phyloP scores from a whole-genome alignment of 345 rosid genomes.

The Lepidium didymum region DNA sequence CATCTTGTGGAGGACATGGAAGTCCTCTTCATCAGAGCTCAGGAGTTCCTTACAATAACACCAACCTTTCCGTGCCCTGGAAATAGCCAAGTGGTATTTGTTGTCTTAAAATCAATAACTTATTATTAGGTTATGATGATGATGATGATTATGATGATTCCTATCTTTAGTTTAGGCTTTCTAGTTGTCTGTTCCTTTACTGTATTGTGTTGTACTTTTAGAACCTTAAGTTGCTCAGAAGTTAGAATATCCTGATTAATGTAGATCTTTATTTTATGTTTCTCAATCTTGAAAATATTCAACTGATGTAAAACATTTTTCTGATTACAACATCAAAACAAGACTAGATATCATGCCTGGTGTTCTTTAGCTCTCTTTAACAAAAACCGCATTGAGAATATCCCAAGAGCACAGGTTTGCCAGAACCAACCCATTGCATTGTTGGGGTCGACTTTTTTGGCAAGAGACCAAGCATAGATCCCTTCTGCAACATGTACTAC shows the following conservation, averaged over 20 bases:
- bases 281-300: background rate
- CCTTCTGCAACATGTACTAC: conserved; percentile 51
- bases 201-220: background rate
- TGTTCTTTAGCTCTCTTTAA: conserved; percentile 49
- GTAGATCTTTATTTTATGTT: background rate
- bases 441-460: conserved; percentile 58
- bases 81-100: conserved; percentile 28
- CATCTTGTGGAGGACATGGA: conserved; percentile 42
- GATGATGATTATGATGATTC: background rate
- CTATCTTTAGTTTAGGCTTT: conserved; percentile 6
- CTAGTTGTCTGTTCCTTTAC: background rate
- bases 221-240: background rate
- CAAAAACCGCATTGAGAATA: conserved; percentile 53
- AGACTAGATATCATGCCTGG: background rate
- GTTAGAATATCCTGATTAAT: background rate
- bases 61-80: conserved; percentile 48
- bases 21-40: conserved; percentile 56
- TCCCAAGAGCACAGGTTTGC: conserved; percentile 69
- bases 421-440: conserved; percentile 85
- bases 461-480: conserved; percentile 51
- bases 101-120: background rate
- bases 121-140: background rate
- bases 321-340: conserved; percentile 32
- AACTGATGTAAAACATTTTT: conserved; percentile 19
- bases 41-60: conserved; percentile 41